These are phyloP conservation scores for Capsicum baccatum DNA, from an alignment of 257 asterid genomes.

Conservation along the genomic window DNA sequence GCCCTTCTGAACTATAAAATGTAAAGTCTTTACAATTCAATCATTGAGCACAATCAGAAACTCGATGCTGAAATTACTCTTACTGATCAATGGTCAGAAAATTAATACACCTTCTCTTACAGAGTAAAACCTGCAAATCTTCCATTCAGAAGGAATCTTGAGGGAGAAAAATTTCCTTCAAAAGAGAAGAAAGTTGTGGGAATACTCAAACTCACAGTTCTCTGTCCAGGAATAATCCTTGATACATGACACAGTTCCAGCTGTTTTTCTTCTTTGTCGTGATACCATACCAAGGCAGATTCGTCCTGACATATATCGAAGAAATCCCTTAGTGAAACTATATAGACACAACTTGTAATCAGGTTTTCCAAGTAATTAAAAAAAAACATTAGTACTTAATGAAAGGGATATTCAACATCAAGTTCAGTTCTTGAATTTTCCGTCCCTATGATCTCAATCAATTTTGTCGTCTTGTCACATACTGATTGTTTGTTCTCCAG, in stretches of 20 bases:
- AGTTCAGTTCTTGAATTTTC: conserved; percentile 15
- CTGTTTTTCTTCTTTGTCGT: conserved; percentile 81
- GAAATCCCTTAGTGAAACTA: conserved; percentile 1
- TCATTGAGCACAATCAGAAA: conserved; percentile 16
- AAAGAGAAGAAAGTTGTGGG: conserved; percentile 21
- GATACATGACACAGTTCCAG: conserved; percentile 75
- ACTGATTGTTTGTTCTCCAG: neutral
- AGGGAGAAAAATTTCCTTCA: conserved; percentile 16
- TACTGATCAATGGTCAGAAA: conserved; percentile 9
- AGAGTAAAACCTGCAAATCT: neutral
- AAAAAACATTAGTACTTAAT: neutral
- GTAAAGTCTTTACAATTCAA: neutral
- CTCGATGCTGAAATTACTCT: neutral
- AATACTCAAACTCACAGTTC: conserved; percentile 76
- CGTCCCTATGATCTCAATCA: conserved; percentile 2
- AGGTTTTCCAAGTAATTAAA: conserved; percentile 8
- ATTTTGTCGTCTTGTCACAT: neutral
- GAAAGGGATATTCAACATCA: conserved; percentile 15
- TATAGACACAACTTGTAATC: conserved; percentile 4
- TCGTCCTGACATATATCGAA: conserved; percentile 71
- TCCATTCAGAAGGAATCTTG: neutral
- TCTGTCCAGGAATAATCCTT: conserved; percentile 89
- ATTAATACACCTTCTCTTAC: conserved; percentile 13
- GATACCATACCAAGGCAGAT: conserved; percentile 82
- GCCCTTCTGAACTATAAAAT: neutral